A percentile compares a stretch with the other conserved stretches of the same genome.
These are phyloP conservation scores for Puccinia hordei DNA, from an alignment of 1,284 basidiomycete genomes.

Conservation along the genomic window DNA sequence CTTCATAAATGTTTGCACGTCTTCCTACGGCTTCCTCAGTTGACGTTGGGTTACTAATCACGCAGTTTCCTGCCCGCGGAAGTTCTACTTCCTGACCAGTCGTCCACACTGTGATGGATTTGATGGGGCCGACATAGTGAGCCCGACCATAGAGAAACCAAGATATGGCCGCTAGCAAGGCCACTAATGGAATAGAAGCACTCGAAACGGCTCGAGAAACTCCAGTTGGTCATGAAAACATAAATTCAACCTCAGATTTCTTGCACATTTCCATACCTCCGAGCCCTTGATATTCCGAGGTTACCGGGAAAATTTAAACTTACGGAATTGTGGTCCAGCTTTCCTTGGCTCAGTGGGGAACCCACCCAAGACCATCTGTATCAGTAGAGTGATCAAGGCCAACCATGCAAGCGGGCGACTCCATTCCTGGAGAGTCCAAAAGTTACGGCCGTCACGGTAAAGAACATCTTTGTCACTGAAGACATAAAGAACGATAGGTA, in stretches of 20 bases:
- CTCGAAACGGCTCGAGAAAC: slow-evolving; percentile 34
- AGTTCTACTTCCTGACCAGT: slow-evolving; percentile 39
- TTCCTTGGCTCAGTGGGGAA: slow-evolving; percentile 23
- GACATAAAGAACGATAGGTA: slow-evolving; percentile 35
- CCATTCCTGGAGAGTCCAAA: slow-evolving; percentile 32
- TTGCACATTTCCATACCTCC: background rate
- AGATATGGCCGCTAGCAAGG: slow-evolving; percentile 5
- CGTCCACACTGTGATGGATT: slow-evolving; percentile 46
- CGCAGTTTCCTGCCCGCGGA: slow-evolving; percentile 17
- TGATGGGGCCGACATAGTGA: slow-evolving; percentile 43
- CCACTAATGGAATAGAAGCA: slow-evolving; percentile 40
- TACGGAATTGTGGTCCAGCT: slow-evolving; percentile 23
- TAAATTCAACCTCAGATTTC: background rate
- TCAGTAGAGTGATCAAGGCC: slow-evolving; percentile 28
- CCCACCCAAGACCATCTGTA: slow-evolving; percentile 19
- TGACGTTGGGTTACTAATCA: slow-evolving; percentile 15
- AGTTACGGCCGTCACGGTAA: slow-evolving; percentile 34
- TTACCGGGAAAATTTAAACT: background rate
- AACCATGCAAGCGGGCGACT: slow-evolving; percentile 45
- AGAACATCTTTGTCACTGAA: slow-evolving; percentile 30
- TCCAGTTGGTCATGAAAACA: background rate
- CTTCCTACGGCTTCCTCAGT: slow-evolving; percentile 30
- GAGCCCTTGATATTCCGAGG: background rate
- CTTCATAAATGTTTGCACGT: slow-evolving; percentile 33
- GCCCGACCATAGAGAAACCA: slow-evolving; percentile 39